phyloP scores from a whole-genome alignment of 306 rosid species.

The Mimosa bimucronata region DNA sequence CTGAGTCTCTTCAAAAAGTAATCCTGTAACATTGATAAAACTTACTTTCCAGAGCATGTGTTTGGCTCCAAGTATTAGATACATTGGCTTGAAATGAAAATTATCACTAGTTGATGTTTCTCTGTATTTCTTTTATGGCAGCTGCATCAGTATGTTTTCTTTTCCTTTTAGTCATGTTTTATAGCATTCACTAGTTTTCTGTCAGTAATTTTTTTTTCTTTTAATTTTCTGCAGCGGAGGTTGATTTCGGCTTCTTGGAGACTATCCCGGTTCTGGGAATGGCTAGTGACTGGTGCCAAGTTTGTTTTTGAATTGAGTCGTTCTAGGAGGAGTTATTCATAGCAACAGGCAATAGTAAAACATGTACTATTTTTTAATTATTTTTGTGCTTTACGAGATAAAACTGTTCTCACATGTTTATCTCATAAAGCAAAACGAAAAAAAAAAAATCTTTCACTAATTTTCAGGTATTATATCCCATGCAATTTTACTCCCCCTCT shows the following conservation, averaged over 20 bases:
- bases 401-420: no score
- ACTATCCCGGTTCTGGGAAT: neutral
- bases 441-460: no score
- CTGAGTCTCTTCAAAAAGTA: no score
- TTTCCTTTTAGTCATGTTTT: neutral
- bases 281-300: neutral
- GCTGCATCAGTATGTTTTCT: neutral
- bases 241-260: neutral
- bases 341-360: neutral
- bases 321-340: neutral
- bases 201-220: neutral
- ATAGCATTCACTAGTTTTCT: neutral
- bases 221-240: neutral
- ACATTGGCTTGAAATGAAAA: neutral
- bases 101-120: constrained; percentile 12
- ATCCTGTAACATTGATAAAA: no score
- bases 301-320: neutral
- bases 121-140: neutral
- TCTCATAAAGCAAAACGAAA: no score
- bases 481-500: neutral
- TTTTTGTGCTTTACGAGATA: no score
- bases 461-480: no score
- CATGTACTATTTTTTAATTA: no score
- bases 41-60: no score
- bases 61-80: neutral